Conservation (phyloP, 441 rosid genomes). For the Euphorbia neoarborescens region DNA sequence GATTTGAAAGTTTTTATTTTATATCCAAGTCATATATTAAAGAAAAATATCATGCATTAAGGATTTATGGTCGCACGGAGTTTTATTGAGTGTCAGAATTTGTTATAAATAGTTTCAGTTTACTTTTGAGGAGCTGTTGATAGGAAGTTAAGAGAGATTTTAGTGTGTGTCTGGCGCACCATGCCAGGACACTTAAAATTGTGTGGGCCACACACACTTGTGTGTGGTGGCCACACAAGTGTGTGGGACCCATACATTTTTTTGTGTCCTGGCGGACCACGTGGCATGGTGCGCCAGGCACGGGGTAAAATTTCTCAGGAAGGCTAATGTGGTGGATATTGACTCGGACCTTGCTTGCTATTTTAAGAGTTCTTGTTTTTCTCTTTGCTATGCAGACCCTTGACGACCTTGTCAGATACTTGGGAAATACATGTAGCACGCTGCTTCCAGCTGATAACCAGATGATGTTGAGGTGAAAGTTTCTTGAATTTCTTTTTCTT, state of each 20-base stretch:
- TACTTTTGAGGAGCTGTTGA: too few species aligned
- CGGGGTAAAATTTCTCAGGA: too few species aligned
- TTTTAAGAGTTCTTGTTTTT: neutral
- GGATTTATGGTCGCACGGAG: too few species aligned
- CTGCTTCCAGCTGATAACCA: conserved; percentile 45
- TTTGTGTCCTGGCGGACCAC: too few species aligned
- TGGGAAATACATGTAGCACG: conserved; percentile 41
- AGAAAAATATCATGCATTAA: neutral
- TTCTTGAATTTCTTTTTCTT: neutral
- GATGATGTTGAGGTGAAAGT: conserved; percentile 52
- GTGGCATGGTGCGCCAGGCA: too few species aligned
- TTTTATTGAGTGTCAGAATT: neutral
- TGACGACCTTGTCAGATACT: conserved; percentile 48
- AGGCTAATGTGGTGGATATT: neutral
- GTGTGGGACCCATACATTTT: too few species aligned
- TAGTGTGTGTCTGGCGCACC: too few species aligned
- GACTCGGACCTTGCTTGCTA: neutral
- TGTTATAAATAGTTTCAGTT: neutral
- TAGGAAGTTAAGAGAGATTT: too few species aligned
- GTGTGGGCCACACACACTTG: too few species aligned
- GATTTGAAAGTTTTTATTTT: neutral
- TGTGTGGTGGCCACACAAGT: too few species aligned
- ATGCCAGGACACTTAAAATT: too few species aligned
- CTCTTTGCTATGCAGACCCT: conserved; percentile 45
- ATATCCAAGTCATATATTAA: neutral